phyloP scores from a whole-genome alignment of 129 eudicot species.

The Solidago caesia region DNA sequence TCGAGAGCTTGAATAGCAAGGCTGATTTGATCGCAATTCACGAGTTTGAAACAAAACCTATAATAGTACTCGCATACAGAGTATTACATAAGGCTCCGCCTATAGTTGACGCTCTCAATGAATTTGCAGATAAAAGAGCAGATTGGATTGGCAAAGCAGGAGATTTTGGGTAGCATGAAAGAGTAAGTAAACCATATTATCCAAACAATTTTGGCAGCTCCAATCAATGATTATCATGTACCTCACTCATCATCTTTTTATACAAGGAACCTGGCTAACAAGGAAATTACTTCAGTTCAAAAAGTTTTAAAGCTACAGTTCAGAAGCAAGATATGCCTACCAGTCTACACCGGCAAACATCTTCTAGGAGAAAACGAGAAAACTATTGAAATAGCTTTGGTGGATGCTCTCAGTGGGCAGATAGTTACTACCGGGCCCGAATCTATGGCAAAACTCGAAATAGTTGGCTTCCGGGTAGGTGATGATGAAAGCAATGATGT shows the following conservation, averaged over 20 bases:
- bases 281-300: constrained; percentile 16
- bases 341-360: constrained; percentile 46
- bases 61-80: too few species aligned
- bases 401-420: constrained; percentile 43
- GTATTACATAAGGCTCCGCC: too few species aligned
- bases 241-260: constrained; percentile 16
- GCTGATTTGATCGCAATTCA: too few species aligned
- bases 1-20: too few species aligned
- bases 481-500: constrained; percentile 40
- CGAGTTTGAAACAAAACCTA: too few species aligned
- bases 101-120: background rate
- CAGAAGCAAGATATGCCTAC: constrained; percentile 27
- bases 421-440: constrained; percentile 47
- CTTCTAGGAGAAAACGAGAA: constrained; percentile 40
- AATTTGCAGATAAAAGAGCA: constrained; percentile 30
- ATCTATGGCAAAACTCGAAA: constrained; percentile 51
- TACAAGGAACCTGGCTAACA: constrained; percentile 35
- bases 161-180: constrained; percentile 26
- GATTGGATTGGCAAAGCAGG: constrained; percentile 18
- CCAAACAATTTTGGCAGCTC: background rate
- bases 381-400: constrained; percentile 38
- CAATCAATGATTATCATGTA: constrained; percentile 4
- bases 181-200: constrained; percentile 21
- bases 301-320: constrained; percentile 42
- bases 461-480: constrained; percentile 39